phyloP scores from a whole-genome alignment of 257 asterid genomes.

The Solanum paucissectum region DNA sequence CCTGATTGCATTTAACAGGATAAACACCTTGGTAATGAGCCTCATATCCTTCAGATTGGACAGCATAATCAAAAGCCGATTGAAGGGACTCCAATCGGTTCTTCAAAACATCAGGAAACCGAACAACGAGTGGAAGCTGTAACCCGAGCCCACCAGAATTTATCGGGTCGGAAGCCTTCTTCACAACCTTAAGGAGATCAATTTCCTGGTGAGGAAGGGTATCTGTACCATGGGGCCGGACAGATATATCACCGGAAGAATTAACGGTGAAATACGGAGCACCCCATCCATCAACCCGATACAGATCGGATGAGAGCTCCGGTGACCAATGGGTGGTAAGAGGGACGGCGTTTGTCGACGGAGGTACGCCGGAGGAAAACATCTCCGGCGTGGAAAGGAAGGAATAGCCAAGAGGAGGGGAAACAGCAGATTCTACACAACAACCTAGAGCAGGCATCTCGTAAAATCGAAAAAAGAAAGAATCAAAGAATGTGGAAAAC shows the following conservation, averaged over 20 bases:
- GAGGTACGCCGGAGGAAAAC: constrained; percentile 19
- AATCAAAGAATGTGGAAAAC: constrained; percentile 36
- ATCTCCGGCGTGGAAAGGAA: constrained; percentile 40
- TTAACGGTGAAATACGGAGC: constrained; percentile 85
- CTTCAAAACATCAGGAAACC: constrained; percentile 77
- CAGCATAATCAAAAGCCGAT: constrained; percentile 52
- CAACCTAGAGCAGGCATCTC: constrained; percentile 84
- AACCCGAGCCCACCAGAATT: constrained; percentile 70
- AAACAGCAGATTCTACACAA: constrained; percentile 58
- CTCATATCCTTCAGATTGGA: constrained; percentile 52
- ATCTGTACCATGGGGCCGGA: constrained; percentile 49
- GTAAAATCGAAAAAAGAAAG: constrained; percentile 5
- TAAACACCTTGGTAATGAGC: constrained; percentile 91
- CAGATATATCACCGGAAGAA: constrained; percentile 60
- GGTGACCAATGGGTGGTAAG: constrained; percentile 49
- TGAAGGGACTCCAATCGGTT: constrained; percentile 69
- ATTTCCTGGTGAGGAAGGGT: constrained; percentile 81
- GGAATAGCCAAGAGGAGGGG: constrained; percentile 51
- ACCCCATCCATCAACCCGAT: constrained; percentile 87
- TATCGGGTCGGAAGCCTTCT: constrained; percentile 69
- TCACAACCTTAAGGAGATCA: constrained; percentile 81
- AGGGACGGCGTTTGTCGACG: constrained; percentile 14
- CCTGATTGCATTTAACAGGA: constrained; percentile 96
- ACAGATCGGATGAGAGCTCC: constrained; percentile 51
- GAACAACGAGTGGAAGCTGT: constrained; percentile 64